phyloP scores from a whole-genome alignment of 371 early-diverging fungal genomes.

The Gilbertella persicaria region DNA sequence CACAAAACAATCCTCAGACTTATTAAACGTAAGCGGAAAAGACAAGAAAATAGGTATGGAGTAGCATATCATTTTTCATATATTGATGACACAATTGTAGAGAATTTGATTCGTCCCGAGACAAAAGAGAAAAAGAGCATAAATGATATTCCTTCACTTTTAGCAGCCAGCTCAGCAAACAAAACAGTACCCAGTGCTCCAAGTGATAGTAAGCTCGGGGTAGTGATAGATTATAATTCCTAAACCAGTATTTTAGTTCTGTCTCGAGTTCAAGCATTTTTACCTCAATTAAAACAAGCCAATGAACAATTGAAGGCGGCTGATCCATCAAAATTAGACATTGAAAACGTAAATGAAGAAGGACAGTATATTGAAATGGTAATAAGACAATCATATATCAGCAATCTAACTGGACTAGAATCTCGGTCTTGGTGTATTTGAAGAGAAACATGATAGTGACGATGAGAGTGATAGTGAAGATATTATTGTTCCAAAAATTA shows the following conservation, averaged over 20 bases:
- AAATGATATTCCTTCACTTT: conserved; percentile 12
- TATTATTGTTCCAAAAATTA: conserved; percentile 37
- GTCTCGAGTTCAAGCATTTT: conserved; percentile 57
- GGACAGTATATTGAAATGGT: conserved; percentile 70
- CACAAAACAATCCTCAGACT: conserved; percentile 21
- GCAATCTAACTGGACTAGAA: conserved; percentile 29
- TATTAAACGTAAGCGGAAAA: conserved; percentile 28
- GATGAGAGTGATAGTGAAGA: conserved; percentile 32
- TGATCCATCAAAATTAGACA: conserved; percentile 50
- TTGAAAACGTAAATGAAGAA: conserved; percentile 57
- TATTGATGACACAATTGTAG: neutral
- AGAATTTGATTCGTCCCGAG: conserved; percentile 3
- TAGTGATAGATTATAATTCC: neutral
- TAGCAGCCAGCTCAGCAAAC: conserved; percentile 21
- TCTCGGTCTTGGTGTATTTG: conserved; percentile 64
- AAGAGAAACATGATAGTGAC: conserved; percentile 37
- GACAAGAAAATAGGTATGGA: conserved; percentile 26
- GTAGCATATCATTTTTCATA: neutral
- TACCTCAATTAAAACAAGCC: conserved; percentile 60
- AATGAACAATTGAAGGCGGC: conserved; percentile 43
- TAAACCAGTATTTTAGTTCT: conserved; percentile 29
- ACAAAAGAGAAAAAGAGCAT: conserved; percentile 8
- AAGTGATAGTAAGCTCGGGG: conserved; percentile 34
- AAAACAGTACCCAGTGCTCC: conserved; percentile 27
- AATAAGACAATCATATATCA: neutral